Evolutionary conservation across 306 rosid species (phyloP), one percentile per base, ranked within the genome.

Genomic region (Rosa rugosa): DNA sequence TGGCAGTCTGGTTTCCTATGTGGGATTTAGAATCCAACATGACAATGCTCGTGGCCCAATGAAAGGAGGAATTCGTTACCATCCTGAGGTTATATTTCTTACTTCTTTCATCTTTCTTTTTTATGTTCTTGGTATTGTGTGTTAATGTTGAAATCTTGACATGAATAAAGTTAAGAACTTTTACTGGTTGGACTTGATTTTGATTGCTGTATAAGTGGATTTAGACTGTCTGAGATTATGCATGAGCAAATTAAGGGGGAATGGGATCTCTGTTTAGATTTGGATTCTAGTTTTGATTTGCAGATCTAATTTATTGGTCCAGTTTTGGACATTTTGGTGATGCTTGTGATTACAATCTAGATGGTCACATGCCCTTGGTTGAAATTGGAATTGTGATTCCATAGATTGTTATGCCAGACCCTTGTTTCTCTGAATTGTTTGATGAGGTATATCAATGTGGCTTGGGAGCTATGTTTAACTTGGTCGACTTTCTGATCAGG

Each of bases 21-120:
- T 91, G 22, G 97, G 97, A 45, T 91, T 88, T 45, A 88, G 97
- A 82, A 77, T 91, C 67, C 97, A 91, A 64, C 97, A 91, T 76
- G 97, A 91, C 80, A 91, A 91, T 84, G 91, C 97, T 80, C 92
- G 92, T 66, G 97, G 97, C 41, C 97, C 97, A 12, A 91, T 91
- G 97, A 91, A 89, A 72, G 97, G 97, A 40, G 97, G 97, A 57
- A 89, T 88, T 66, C 92, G 92, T 23, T 91, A 88, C 82, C 97
- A 90, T 64, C 97, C 92, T 11, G 92, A 91, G 94, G 97, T 90
- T 70, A 13, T 59, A 13, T 54, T 42, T 17, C 57, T 63, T 18
- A 41, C 0, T 27, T 41, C 40, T 78, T 20, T 59, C 3, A 60
- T 27, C 42, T 25, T 59, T 27, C 38, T 54, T 69, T 47, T 64